Conservation (phyloP, 495 filamentous ascomycete species). For the Lasiosphaeria ovina region DNA sequence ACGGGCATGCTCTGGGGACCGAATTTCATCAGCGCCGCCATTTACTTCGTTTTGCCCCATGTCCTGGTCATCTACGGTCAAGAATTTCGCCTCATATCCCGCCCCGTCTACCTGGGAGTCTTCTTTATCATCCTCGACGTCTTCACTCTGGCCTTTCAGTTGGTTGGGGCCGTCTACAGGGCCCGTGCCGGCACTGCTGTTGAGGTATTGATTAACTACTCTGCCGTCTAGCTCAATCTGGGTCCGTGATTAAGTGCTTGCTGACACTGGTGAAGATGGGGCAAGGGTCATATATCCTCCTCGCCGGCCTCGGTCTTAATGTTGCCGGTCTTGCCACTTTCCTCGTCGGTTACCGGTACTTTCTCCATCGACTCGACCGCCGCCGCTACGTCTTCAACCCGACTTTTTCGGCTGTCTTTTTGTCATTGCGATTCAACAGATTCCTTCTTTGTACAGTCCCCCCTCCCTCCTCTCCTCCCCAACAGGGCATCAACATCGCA, state of each 20-base stretch:
- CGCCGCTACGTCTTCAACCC: conserved; percentile 34
- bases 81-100: conserved; percentile 27
- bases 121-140: conserved; percentile 32
- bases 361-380: conserved; percentile 27
- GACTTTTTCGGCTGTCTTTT: conserved; percentile 31
- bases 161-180: conserved; percentile 33
- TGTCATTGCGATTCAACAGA: conserved; percentile 31
- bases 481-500: not conserved
- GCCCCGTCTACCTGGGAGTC: conserved; percentile 32
- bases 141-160: conserved; percentile 35
- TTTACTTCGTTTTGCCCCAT: conserved; percentile 37
- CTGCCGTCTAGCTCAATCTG: not conserved
- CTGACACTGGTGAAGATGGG: conserved; percentile 30
- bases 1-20: conserved; percentile 41
- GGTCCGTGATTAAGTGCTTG: conserved; percentile 1
- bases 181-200: conserved; percentile 5
- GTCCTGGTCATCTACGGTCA: conserved; percentile 42
- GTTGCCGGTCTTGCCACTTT: conserved; percentile 33
- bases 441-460: conserved; percentile 36
- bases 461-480: no score
- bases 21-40: conserved; percentile 35
- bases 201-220: conserved; percentile 20
- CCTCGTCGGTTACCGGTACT: conserved; percentile 31
- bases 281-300: conserved; percentile 32
- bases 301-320: conserved; percentile 40